phyloP scores from a whole-genome alignment of 1,139 yeast genomes.

The Hansenula sp. region DNA sequence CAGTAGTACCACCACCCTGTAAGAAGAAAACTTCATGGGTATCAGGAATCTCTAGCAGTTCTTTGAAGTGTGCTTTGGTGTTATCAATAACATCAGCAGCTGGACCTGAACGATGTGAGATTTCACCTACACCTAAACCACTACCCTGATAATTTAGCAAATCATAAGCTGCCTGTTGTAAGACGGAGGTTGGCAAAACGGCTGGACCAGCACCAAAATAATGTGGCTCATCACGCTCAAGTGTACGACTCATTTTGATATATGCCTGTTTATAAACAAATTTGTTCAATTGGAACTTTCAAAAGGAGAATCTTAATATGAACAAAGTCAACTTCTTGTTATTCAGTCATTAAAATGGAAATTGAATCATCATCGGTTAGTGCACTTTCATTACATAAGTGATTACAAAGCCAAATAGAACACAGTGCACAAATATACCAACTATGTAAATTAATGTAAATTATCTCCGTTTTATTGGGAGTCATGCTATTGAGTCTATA shows the following conservation, averaged over 20 bases:
- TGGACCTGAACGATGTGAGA: conserved; percentile 87
- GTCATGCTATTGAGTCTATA: too few species aligned
- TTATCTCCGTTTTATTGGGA: too few species aligned
- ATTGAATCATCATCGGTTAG: background rate
- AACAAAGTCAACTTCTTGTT: background rate
- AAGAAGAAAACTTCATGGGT: conserved; percentile 90
- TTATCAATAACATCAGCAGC: conserved; percentile 76
- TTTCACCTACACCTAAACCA: conserved; percentile 90
- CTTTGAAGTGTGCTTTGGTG: conserved; percentile 62
- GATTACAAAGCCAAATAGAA: too few species aligned
- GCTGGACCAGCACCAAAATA: conserved; percentile 99
- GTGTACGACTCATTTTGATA: conserved; percentile 16
- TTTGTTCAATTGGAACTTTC: too few species aligned
- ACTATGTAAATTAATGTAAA: background rate
- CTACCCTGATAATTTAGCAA: conserved; percentile 62
- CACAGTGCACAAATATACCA: too few species aligned
- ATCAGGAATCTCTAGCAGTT: conserved; percentile 75
- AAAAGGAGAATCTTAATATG: too few species aligned
- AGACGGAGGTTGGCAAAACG: conserved; percentile 73
- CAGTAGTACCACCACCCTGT: conserved; percentile 98
- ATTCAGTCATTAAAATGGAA: background rate
- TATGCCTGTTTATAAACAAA: too few species aligned
- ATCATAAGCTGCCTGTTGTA: conserved; percentile 85
- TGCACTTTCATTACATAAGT: background rate
- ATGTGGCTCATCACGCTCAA: conserved; percentile 68